phyloP scores from a whole-genome alignment of 2,329 filamentous ascomycete species.

The Fusarium sp. region DNA sequence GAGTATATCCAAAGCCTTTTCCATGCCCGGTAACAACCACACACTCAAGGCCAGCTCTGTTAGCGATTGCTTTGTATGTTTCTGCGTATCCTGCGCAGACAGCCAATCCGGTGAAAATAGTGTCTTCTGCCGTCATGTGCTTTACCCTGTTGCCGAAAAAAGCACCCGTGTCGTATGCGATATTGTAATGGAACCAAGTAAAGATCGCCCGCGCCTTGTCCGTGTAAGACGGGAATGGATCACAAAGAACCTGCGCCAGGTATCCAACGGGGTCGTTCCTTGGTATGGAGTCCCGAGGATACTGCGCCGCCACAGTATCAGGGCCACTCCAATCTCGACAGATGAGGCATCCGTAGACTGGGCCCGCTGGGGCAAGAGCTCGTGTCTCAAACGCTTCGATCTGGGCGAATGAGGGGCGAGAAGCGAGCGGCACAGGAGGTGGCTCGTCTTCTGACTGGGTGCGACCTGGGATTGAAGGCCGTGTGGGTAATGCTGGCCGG shows the following conservation, averaged over 20 bases:
- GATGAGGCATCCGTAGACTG: slow-evolving; percentile 73
- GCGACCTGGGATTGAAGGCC: slow-evolving; percentile 37
- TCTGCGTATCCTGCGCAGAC: slow-evolving; percentile 95
- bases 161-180: slow-evolving; percentile 83
- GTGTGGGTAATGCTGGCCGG: slow-evolving; percentile 29
- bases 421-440: slow-evolving; percentile 67
- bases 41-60: slow-evolving; percentile 83
- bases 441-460: slow-evolving; percentile 56
- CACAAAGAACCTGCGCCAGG: slow-evolving; percentile 83
- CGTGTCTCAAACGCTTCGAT: slow-evolving; percentile 62
- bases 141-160: slow-evolving; percentile 83
- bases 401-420: slow-evolving; percentile 67
- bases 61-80: slow-evolving; percentile 83
- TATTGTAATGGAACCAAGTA: slow-evolving; percentile 95
- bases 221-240: slow-evolving; percentile 83
- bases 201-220: slow-evolving; percentile 96
- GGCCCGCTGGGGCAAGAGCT: slow-evolving; percentile 45
- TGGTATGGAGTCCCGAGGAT: slow-evolving; percentile 80
- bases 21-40: slow-evolving; percentile 83
- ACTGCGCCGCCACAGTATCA: slow-evolving; percentile 83
- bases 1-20: slow-evolving; percentile 84
- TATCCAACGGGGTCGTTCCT: slow-evolving; percentile 75
- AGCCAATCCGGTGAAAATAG: slow-evolving; percentile 82
- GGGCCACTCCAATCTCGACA: slow-evolving; percentile 91
- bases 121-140: slow-evolving; percentile 78